phyloP scores from a whole-genome alignment of 768 basidiomycete species.

The Russula emetica region DNA sequence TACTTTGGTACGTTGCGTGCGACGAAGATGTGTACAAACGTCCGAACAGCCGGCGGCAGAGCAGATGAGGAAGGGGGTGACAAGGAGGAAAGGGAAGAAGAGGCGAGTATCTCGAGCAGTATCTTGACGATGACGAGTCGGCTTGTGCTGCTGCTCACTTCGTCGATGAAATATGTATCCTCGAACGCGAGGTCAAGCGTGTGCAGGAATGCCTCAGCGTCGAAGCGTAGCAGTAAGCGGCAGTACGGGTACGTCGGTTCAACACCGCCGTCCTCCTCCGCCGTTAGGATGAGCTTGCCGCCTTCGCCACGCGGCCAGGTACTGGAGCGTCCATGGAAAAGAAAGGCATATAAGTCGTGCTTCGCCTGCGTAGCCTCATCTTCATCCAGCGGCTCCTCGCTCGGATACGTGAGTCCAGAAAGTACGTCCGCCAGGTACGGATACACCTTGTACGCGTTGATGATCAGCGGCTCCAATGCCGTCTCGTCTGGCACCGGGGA shows the following conservation, averaged over 20 bases:
- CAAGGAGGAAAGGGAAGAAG: constrained; percentile 1
- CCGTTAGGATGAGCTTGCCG: constrained; percentile 69
- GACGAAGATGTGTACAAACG: constrained; percentile 92
- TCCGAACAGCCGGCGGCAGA: constrained; percentile 58
- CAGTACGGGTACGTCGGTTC: constrained; percentile 91
- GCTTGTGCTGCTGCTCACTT: constrained; percentile 50
- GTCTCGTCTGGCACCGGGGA: constrained; percentile 34
- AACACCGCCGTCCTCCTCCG: constrained; percentile 64
- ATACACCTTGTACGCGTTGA: constrained; percentile 88
- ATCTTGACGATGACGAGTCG: constrained; percentile 82
- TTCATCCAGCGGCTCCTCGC: constrained; percentile 61
- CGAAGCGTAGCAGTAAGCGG: constrained; percentile 76
- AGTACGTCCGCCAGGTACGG: constrained; percentile 79
- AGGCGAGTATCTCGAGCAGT: constrained; percentile 65
- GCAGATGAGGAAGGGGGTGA: constrained; percentile 39
- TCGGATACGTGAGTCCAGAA: constrained; percentile 83
- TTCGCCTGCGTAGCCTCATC: constrained; percentile 69
- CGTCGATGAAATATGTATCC: constrained; percentile 83
- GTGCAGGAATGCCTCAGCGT: constrained; percentile 92
- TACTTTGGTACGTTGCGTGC: constrained; percentile 97
- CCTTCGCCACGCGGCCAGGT: constrained; percentile 73
- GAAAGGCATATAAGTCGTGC: constrained; percentile 68
- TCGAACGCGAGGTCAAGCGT: constrained; percentile 94
- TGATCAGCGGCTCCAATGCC: constrained; percentile 52
- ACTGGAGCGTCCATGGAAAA: constrained; percentile 78